Evolutionary conservation across 805 yeast species (phyloP).

Genomic region (Yamadazyma sp.): DNA sequence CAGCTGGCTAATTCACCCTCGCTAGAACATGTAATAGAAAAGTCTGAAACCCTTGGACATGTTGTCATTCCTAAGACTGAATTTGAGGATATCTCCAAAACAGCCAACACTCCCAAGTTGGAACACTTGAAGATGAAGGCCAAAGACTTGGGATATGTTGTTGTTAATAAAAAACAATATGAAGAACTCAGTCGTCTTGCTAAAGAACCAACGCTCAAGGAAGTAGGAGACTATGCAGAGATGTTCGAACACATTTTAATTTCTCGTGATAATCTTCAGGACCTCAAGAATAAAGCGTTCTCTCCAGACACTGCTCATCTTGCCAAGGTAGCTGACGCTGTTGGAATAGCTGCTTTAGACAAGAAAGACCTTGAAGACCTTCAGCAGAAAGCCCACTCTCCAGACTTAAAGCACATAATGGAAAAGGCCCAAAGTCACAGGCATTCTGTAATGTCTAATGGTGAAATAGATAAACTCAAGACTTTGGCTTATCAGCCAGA

Average conservation of each 20-base stretch:
- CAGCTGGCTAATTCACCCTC: slow-evolving; percentile 25
- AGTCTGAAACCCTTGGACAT: slow-evolving; percentile 21
- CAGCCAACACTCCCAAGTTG: slow-evolving; percentile 17
- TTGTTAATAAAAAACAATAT: neutral
- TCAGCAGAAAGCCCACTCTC: slow-evolving; percentile 2
- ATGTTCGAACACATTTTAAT: slow-evolving; percentile 14
- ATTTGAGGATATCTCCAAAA: slow-evolving; percentile 18
- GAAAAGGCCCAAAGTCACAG: slow-evolving; percentile 18
- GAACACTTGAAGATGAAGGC: slow-evolving; percentile 24
- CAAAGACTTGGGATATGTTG: neutral
- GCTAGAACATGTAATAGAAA: slow-evolving; percentile 25
- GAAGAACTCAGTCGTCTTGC: slow-evolving; percentile 5
- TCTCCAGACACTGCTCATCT: slow-evolving; percentile 18
- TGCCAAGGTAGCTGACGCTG: slow-evolving; percentile 11
- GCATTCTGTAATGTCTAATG: slow-evolving; percentile 11
- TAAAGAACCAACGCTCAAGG: slow-evolving; percentile 25
- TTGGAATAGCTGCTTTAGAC: slow-evolving; percentile 12
- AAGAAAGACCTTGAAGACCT: slow-evolving; percentile 5
- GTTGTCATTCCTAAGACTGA: slow-evolving; percentile 21
- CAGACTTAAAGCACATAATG: slow-evolving; percentile 19
- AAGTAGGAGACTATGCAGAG: slow-evolving; percentile 23
- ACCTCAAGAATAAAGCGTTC: slow-evolving; percentile 18
- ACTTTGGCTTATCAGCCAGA: slow-evolving; percentile 10
- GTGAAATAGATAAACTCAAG: slow-evolving; percentile 16
- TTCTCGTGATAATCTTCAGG: slow-evolving; percentile 12